Conservation (phyloP, 371 early-diverging fungal species). For the Conidiobolus coronatus region DNA sequence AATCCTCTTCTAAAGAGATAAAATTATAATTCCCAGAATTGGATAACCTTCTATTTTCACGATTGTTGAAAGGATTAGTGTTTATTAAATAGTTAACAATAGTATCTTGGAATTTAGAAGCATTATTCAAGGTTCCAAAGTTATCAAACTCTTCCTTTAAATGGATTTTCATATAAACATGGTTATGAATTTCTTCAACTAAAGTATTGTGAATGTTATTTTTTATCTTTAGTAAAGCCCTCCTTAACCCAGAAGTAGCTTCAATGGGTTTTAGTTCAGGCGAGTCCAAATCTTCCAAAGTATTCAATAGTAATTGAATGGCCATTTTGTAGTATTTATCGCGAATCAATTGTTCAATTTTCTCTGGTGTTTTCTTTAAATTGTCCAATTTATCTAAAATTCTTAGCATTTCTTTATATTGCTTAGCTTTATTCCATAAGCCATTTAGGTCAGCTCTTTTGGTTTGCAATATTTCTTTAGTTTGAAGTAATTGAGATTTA, state of each 20-base stretch:
- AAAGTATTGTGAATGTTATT: conserved; percentile 38
- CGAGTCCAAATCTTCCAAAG: conserved; percentile 37
- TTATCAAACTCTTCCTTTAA: conserved; percentile 8
- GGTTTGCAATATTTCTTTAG: conserved; percentile 5
- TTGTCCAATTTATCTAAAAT: conserved; percentile 27
- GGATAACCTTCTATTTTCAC: not conserved
- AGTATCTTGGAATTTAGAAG: not conserved
- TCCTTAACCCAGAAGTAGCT: conserved; percentile 50
- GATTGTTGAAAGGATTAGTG: not conserved
- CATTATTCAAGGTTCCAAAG: not conserved
- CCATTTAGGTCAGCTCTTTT: conserved; percentile 7
- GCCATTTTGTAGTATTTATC: conserved; percentile 67
- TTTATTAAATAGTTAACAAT: too few species aligned
- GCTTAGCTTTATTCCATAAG: conserved; percentile 9
- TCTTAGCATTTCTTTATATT: conserved; percentile 9
- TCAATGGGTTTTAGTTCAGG: conserved; percentile 63
- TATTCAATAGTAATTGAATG: conserved; percentile 36
- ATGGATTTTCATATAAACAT: conserved; percentile 69
- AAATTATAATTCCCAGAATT: not conserved
- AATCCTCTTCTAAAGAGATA: conserved; percentile 26
- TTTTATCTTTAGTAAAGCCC: conserved; percentile 25
- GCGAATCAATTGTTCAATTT: conserved; percentile 39
- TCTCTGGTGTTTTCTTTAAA: conserved; percentile 48
- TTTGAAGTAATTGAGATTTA: conserved; percentile 2
- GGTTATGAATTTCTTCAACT: conserved; percentile 79